Evolutionary conservation across 352 stramenopile genomes (phyloP), one percentile per base, ranked within the genome.

Genomic region (Phytophthora foliorum): DNA sequence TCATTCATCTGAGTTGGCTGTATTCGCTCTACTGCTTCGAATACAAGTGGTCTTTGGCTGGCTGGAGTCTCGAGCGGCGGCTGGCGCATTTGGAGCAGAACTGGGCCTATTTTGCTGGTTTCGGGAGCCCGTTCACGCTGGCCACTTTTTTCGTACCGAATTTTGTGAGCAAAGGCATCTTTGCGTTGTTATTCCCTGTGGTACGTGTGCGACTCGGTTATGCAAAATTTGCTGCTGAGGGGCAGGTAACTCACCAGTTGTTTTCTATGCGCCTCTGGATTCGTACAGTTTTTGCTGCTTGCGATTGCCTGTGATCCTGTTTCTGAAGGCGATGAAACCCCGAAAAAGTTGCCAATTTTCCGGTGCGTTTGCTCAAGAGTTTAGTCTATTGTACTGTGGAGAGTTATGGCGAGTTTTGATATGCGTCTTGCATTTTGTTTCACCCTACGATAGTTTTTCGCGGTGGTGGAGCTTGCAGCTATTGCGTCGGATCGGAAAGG

Each of bases 11-110:
- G 42, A 95, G 89, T 44, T 96, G 89, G 89, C 68, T 96, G 25
- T 96, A 96, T 70, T 92, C 89, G 45, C 82, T 96, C n/a, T 96
- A 96, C 64, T 95, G 88, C 75, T 96, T 95, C 61, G 89, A 96
- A 68, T 96, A 96, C 84, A 96, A 95, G 75, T 96, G 89, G 89
- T 94, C 86, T 38, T 71, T 95, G 29, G 88, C 87, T 41, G 89
- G 89, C 5, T 96, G 89, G 89, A 93, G 86, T 61, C 83, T 96
- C 2, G 89, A 96, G 63, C 84, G 86, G 52, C 80, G 84, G 2
- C 76, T 96, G 19, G 80, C 68, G 0, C 83, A 94, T 66, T 75
- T 96, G 42, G 89, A 96, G 75, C 78, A 94, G 51, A 92, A 96
- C 63, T 96, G 89, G 89, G 88, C 88, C 10, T 96, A 95, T 36